These are phyloP conservation scores for Phytopythium vexans DNA, from an alignment of 352 stramenopile genomes.

Conservation along the genomic window DNA sequence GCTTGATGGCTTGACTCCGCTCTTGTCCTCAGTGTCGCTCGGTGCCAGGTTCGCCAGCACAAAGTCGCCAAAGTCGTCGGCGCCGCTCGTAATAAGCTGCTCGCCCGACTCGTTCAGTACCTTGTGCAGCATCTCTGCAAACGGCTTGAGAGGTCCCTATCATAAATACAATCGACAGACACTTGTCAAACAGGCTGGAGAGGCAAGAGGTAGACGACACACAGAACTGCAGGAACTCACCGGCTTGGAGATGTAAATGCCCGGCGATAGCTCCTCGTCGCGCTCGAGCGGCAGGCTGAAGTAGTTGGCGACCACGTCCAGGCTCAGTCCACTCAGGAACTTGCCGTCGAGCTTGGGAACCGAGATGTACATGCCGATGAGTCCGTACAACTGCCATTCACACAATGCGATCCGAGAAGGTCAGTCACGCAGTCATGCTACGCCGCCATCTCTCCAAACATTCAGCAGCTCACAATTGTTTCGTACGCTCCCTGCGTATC, in stretches of 20 bases:
- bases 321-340: slow-evolving; percentile 55
- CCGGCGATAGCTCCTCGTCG: slow-evolving; percentile 66
- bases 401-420: neutral
- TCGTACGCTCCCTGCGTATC: slow-evolving; percentile 50
- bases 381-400: slow-evolving; percentile 61
- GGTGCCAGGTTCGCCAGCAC: slow-evolving; percentile 49
- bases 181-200: neutral
- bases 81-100: slow-evolving; percentile 47
- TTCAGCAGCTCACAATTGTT: slow-evolving; percentile 46
- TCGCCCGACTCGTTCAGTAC: slow-evolving; percentile 58
- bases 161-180: neutral
- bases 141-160: slow-evolving; percentile 61
- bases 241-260: slow-evolving; percentile 81
- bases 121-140: slow-evolving; percentile 60
- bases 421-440: neutral
- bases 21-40: neutral
- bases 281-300: slow-evolving; percentile 71
- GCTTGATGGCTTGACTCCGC: slow-evolving; percentile 22
- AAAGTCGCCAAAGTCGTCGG: slow-evolving; percentile 71
- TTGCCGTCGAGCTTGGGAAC: slow-evolving; percentile 54
- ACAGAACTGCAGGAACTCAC: slow-evolving; percentile 16
- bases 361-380: slow-evolving; percentile 86
- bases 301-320: slow-evolving; percentile 69
- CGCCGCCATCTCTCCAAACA: neutral
- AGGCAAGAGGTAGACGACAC: neutral